Percentiles rank a stretch among this genome's conserved stretches.
phyloP scores from a whole-genome alignment of 108 stramenopile species.

The Pseudonitzschia multiseries region DNA sequence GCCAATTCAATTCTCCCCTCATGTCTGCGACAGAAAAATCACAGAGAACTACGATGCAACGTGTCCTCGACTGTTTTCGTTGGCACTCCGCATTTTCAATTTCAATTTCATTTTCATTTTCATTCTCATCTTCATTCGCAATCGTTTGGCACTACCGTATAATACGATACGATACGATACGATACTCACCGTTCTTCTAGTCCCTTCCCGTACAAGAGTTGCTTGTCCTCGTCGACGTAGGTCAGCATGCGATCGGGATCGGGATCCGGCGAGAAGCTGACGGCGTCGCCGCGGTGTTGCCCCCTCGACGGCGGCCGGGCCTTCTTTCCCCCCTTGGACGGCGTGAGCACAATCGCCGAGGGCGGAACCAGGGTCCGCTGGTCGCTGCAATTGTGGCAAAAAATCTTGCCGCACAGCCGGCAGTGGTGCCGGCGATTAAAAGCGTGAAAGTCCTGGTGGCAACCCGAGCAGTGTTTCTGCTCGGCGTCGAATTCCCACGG shows the following conservation, averaged over 20 bases:
- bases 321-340: conserved; percentile 39
- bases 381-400: conserved; percentile 68
- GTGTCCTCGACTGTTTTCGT: no score
- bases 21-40: no score
- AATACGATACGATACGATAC: no score
- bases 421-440: conserved; percentile 87
- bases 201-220: conserved; percentile 65
- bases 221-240: conserved; percentile 41
- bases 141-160: no score
- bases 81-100: no score
- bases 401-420: conserved; percentile 82
- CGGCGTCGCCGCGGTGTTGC: neutral
- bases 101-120: no score
- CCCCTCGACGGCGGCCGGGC: conserved; percentile 23
- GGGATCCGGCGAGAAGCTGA: conserved; percentile 48
- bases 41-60: no score
- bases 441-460: conserved; percentile 55
- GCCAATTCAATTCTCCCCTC: no score
- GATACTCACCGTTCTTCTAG: conserved; percentile 55
- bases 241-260: conserved; percentile 74
- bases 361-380: conserved; percentile 73
- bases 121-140: no score
- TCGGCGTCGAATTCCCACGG: conserved; percentile 68
- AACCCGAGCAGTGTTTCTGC: conserved; percentile 48
- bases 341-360: conserved; percentile 60